phyloP scores from a whole-genome alignment of 305 asterid species.

The Solanum aculeatissimum region DNA sequence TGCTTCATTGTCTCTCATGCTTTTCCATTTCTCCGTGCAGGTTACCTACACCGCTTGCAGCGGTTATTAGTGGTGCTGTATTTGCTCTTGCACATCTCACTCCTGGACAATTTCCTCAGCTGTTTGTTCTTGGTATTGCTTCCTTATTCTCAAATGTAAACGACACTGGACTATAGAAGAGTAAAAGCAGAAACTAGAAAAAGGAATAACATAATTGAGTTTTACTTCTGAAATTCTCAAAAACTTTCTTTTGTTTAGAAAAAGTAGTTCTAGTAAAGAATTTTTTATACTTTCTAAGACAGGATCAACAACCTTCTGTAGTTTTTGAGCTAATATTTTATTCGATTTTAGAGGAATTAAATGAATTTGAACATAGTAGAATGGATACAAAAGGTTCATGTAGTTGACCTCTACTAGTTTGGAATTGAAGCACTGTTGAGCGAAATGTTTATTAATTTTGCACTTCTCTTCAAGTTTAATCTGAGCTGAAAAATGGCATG shows the following conservation, averaged over 20 bases:
- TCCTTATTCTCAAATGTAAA: not conserved
- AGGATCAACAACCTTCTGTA: not conserved
- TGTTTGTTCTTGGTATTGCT: slow-evolving; percentile 76
- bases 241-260: not conserved
- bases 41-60: slow-evolving; percentile 87
- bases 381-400: not conserved
- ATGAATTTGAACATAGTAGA: not conserved
- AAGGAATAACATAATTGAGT: not conserved
- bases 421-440: not conserved
- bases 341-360: not conserved
- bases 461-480: not conserved
- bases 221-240: not conserved
- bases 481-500: not conserved
- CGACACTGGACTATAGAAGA: not conserved
- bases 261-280: not conserved
- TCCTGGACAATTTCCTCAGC: slow-evolving; percentile 88
- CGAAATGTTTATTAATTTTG: not conserved
- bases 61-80: slow-evolving; percentile 69
- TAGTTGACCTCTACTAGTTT: not conserved
- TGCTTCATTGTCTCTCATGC: not conserved
- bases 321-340: not conserved
- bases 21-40: slow-evolving; percentile 28
- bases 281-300: not conserved
- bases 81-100: slow-evolving; percentile 90
- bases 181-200: not conserved